Evolutionary conservation across 805 yeast genomes (phyloP).

Genomic region (Wickerhamiella bombiphila): DNA sequence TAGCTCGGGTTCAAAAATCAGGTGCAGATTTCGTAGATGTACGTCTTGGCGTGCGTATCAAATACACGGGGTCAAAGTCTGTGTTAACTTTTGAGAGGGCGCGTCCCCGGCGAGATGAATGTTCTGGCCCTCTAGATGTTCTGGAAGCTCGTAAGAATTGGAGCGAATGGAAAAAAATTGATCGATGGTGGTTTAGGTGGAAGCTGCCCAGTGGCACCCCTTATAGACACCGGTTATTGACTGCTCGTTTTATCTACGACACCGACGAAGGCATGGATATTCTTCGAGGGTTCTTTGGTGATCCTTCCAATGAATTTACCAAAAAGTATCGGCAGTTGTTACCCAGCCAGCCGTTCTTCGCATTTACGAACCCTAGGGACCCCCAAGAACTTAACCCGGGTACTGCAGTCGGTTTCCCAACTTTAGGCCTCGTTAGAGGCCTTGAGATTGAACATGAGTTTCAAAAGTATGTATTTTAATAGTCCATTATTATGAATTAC

Average conservation of each 20-base stretch:
- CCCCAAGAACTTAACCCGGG: constrained; percentile 1
- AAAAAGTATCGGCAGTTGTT: background rate
- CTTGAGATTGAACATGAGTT: constrained; percentile 9
- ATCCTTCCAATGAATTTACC: background rate
- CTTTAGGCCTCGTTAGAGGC: constrained; percentile 4
- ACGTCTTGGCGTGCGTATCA: constrained; percentile 5
- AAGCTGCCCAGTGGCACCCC: constrained; percentile 3
- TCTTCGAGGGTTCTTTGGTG: background rate
- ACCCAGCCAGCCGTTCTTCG: constrained; percentile 12
- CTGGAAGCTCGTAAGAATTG: constrained; percentile 9
- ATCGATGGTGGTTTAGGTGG: constrained; percentile 18
- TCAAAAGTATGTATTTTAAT: constrained; percentile 6
- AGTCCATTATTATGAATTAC: background rate
- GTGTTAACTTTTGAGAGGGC: constrained; percentile 6
- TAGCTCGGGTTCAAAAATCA: background rate
- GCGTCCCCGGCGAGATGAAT: constrained; percentile 4
- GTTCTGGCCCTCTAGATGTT: background rate
- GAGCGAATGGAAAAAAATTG: constrained; percentile 14
- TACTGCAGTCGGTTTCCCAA: constrained; percentile 15
- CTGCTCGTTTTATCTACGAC: constrained; percentile 4
- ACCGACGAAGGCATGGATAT: constrained; percentile 1
- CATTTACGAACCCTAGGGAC: constrained; percentile 8
- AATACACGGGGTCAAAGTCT: background rate
- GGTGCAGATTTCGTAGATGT: background rate
- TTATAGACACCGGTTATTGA: constrained; percentile 1